Percentiles rank a stretch among this genome's conserved stretches.
phyloP scores from a whole-genome alignment of 2,329 filamentous ascomycete species.

The Hypocrella siamensis region DNA sequence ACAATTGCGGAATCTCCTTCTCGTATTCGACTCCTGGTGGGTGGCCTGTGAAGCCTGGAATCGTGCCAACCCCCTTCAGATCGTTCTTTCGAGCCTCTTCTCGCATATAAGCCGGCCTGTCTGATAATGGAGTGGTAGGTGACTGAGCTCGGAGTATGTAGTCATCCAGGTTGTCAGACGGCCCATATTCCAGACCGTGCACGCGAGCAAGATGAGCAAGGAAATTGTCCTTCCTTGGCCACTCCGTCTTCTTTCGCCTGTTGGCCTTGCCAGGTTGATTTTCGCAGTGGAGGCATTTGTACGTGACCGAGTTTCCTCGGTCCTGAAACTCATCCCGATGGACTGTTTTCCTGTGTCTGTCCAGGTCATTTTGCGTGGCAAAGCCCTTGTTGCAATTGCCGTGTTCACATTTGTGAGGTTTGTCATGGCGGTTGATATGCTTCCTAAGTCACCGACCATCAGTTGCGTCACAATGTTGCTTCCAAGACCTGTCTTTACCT shows the following conservation, averaged over 20 bases:
- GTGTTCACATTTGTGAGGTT: conserved; percentile 53
- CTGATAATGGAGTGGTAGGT: conserved; percentile 4
- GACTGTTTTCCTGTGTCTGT: conserved; percentile 61
- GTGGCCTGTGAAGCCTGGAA: not conserved
- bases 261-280: conserved; percentile 9
- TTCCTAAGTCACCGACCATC: conserved; percentile 39
- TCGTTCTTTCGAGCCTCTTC: conserved; percentile 2
- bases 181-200: conserved; percentile 29
- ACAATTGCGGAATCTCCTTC: not conserved
- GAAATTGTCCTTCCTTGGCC: conserved; percentile 79
- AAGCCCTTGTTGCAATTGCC: conserved; percentile 46
- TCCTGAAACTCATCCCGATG: conserved; percentile 34
- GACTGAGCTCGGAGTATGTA: conserved; percentile 12
- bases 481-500: conserved; percentile 1
- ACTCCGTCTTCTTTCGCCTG: conserved; percentile 37
- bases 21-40: not conserved
- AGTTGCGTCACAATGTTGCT: not conserved
- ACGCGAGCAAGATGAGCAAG: conserved; percentile 59
- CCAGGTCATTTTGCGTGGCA: conserved; percentile 64
- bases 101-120: not conserved
- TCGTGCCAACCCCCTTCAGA: conserved; percentile 4
- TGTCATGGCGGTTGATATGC: conserved; percentile 54
- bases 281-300: conserved; percentile 5
- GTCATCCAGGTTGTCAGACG: conserved; percentile 21
- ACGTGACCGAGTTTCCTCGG: conserved; percentile 5